Percentiles rank a stretch among this genome's conserved stretches.
These are phyloP conservation scores for Pseudonitzschia multiseries DNA, from an alignment of 108 stramenopile species.

Conservation along the genomic window DNA sequence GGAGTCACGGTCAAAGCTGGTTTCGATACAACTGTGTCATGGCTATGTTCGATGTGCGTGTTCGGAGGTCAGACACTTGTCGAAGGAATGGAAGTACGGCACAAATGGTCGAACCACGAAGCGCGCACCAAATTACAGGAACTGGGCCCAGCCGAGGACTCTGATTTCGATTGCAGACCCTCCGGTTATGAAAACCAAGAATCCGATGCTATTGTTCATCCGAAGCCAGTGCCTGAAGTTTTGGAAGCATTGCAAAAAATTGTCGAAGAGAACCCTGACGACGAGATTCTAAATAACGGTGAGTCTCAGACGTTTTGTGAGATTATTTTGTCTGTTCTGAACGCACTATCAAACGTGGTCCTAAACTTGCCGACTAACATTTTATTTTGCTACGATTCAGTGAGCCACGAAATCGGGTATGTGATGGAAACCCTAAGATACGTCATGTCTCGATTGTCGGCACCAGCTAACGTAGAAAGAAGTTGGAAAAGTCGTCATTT, in stretches of 20 bases:
- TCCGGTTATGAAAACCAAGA: constrained; percentile 51
- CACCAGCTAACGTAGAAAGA: constrained; percentile 36
- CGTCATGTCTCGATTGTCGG: constrained; percentile 50
- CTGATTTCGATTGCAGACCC: constrained; percentile 76
- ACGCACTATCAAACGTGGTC: too few species aligned
- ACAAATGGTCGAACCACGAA: constrained; percentile 21
- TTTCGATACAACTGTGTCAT: constrained; percentile 63
- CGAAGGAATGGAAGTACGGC: constrained; percentile 57
- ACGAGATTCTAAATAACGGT: constrained; percentile 30
- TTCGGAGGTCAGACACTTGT: constrained; percentile 64
- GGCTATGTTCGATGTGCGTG: constrained; percentile 55
- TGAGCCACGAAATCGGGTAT: constrained; percentile 61
- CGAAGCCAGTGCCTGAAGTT: constrained; percentile 79
- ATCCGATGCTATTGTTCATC: constrained; percentile 47
- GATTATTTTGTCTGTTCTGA: too few species aligned
- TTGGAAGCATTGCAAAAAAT: constrained; percentile 53
- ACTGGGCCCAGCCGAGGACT: constrained; percentile 14
- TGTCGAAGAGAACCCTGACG: constrained; percentile 27
- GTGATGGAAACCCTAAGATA: constrained; percentile 73
- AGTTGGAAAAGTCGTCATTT: constrained; percentile 35
- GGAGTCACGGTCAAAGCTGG: constrained; percentile 76
- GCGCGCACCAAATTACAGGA: constrained; percentile 3
- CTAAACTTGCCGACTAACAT: neutral
- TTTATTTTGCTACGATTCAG: constrained; percentile 29
- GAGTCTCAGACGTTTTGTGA: neutral